Conservation (phyloP, 805 yeast species). For the Zygosaccharomyces pseudorouxii region DNA sequence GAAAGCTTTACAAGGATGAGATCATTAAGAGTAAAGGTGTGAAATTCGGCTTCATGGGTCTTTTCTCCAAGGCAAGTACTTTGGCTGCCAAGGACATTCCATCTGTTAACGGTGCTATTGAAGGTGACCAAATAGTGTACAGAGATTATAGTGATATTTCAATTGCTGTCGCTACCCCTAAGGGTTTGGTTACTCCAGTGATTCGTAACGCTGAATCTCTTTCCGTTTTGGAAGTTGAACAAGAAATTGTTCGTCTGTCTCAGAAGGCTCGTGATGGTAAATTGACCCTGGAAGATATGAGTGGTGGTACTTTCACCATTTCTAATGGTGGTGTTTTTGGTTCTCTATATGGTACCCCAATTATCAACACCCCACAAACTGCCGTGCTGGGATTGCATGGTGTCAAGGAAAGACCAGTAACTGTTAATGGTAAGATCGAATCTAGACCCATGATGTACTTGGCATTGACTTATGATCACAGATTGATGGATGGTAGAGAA, state of each 20-base stretch:
- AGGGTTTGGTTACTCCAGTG: slow-evolving; percentile 97
- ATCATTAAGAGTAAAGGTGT: slow-evolving; percentile 87
- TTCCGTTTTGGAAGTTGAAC: slow-evolving; percentile 82
- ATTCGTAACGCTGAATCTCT: slow-evolving; percentile 94
- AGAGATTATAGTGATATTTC: slow-evolving; percentile 96
- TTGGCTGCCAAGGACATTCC: slow-evolving; percentile 94
- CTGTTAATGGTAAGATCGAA: slow-evolving; percentile 91
- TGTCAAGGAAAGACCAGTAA: slow-evolving; percentile 95
- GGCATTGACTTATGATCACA: slow-evolving; percentile 97
- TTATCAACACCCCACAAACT: slow-evolving; percentile 96
- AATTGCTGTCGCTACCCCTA: slow-evolving; percentile 97
- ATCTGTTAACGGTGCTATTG: slow-evolving; percentile 92
- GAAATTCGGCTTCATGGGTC: slow-evolving; percentile 98
- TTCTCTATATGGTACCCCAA: slow-evolving; percentile 96
- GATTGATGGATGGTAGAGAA: slow-evolving; percentile 97
- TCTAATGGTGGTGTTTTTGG: slow-evolving; percentile 99
- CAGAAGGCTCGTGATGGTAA: slow-evolving; percentile 95
- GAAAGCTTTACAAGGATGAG: slow-evolving; percentile 96
- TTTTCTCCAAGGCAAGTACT: slow-evolving; percentile 88
- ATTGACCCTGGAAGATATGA: slow-evolving; percentile 95
- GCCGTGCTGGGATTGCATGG: slow-evolving; percentile 98
- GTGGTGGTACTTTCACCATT: slow-evolving; percentile 98
- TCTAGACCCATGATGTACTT: slow-evolving; percentile 99
- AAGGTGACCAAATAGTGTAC: slow-evolving; percentile 88
- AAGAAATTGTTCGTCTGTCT: slow-evolving; percentile 77